Evolutionary conservation across 192 early-diverging fungal genomes (phyloP).

Genomic region (Entrophospora sp.): DNA sequence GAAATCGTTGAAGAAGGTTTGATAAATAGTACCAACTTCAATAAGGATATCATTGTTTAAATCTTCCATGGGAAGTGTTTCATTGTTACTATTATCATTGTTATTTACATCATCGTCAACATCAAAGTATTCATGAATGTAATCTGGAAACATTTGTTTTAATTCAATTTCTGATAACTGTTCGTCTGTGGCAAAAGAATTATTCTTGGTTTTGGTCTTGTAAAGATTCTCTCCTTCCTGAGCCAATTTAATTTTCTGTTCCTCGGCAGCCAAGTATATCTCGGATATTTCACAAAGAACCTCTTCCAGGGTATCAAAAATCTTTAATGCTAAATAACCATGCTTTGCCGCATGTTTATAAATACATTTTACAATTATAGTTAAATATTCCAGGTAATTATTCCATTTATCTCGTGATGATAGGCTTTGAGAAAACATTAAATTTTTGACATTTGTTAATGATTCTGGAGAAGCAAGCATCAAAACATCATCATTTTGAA

Average conservation of each 20-base stretch:
- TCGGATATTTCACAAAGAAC: constrained; percentile 50
- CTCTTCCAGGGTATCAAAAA: constrained; percentile 36
- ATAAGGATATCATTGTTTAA: constrained; percentile 37
- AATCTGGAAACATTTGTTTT: constrained; percentile 76
- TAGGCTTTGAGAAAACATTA: constrained; percentile 36
- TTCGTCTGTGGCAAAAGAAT: constrained; percentile 40
- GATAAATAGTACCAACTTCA: constrained; percentile 45
- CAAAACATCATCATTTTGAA: constrained; percentile 27
- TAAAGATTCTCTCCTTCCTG: constrained; percentile 46
- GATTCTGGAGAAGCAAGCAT: constrained; percentile 32
- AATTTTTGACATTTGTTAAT: constrained; percentile 29
- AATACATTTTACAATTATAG: constrained; percentile 37
- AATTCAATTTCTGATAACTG: constrained; percentile 66
- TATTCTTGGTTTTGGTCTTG: constrained; percentile 42
- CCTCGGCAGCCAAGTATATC: constrained; percentile 55
- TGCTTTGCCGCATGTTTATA: constrained; percentile 28
- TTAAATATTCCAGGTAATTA: constrained; percentile 44
- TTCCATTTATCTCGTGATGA: constrained; percentile 32
- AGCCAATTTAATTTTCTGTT: constrained; percentile 39
- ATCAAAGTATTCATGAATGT: constrained; percentile 70
- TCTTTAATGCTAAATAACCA: constrained; percentile 31
- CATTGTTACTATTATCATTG: too few species aligned
- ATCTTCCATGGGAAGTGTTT: too few species aligned
- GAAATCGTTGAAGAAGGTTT: constrained; percentile 26
- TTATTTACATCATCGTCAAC: constrained; percentile 43